Conservation (phyloP, 2,329 filamentous ascomycete species). For the Tolypocladium ophioglossoides region DNA sequence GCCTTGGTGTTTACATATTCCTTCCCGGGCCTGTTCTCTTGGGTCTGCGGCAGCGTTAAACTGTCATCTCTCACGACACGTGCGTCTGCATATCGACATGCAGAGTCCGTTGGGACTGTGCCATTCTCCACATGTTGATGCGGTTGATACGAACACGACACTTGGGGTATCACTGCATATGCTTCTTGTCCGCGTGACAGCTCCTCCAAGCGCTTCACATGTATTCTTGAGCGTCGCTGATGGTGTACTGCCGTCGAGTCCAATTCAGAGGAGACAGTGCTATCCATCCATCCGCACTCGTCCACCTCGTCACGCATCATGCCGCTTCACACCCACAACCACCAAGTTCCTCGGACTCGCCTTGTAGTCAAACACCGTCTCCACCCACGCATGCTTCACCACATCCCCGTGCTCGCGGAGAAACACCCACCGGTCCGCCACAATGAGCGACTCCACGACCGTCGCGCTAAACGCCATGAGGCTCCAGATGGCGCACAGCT, state of each 20-base stretch:
- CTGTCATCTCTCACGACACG: too few species aligned
- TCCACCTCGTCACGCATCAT: conserved; percentile 1
- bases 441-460: conserved; percentile 82
- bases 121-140: neutral
- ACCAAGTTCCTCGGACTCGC: conserved; percentile 85
- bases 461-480: conserved; percentile 93
- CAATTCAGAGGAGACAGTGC: too few species aligned
- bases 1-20: neutral
- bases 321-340: conserved; percentile 78
- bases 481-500: conserved; percentile 82
- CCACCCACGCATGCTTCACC: conserved; percentile 74
- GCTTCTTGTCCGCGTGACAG: neutral
- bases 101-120: too few species aligned
- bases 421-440: conserved; percentile 82
- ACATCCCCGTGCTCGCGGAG: conserved; percentile 64
- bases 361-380: conserved; percentile 82
- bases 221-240: neutral
- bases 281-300: too few species aligned
- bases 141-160: neutral
- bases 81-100: too few species aligned
- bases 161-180: neutral
- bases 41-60: too few species aligned
- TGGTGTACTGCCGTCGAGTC: neutral
- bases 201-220: too few species aligned
- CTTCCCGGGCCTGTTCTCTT: neutral